Evolutionary conservation across 2,329 filamentous ascomycete genomes (phyloP).

Genomic region (Kalmusia sp.): DNA sequence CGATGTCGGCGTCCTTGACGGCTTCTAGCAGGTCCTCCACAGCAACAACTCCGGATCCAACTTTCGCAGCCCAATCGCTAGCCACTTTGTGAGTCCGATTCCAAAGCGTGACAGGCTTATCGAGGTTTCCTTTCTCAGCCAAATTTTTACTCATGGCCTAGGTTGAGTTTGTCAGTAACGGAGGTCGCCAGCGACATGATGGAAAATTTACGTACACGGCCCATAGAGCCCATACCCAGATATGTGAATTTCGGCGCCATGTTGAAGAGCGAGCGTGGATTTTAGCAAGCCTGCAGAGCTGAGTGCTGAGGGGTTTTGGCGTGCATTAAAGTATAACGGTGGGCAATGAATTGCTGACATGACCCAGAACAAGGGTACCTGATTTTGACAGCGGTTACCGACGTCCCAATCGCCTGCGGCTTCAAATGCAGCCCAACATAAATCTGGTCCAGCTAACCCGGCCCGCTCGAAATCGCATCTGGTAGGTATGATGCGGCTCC

Average conservation of each 20-base stretch:
- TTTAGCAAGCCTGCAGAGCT: neutral
- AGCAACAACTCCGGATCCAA: slow-evolving; percentile 4
- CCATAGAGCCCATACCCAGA: slow-evolving; percentile 9
- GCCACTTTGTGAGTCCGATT: slow-evolving; percentile 8
- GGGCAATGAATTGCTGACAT: slow-evolving; percentile 4
- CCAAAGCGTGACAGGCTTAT: slow-evolving; percentile 7
- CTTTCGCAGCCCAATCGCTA: slow-evolving; percentile 1
- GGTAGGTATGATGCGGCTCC: neutral
- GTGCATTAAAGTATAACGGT: neutral
- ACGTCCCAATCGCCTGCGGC: neutral
- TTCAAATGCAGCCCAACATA: neutral
- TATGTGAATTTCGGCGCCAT: slow-evolving; percentile 7
- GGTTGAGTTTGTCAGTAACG: neutral
- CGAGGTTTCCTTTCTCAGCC: slow-evolving; percentile 10
- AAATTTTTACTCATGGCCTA: slow-evolving; percentile 11
- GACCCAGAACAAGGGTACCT: neutral
- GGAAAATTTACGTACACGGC: neutral
- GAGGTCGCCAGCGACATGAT: neutral
- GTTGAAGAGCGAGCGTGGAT: neutral
- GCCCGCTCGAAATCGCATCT: neutral
- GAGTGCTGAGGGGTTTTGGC: neutral
- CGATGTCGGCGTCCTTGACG: slow-evolving; percentile 4
- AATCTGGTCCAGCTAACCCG: neutral
- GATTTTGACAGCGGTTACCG: neutral
- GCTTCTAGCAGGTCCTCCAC: slow-evolving; percentile 3